These are phyloP conservation scores for Thalia dealbata DNA, from an alignment of 176 grass and related monocot species.

Conservation along the genomic window DNA sequence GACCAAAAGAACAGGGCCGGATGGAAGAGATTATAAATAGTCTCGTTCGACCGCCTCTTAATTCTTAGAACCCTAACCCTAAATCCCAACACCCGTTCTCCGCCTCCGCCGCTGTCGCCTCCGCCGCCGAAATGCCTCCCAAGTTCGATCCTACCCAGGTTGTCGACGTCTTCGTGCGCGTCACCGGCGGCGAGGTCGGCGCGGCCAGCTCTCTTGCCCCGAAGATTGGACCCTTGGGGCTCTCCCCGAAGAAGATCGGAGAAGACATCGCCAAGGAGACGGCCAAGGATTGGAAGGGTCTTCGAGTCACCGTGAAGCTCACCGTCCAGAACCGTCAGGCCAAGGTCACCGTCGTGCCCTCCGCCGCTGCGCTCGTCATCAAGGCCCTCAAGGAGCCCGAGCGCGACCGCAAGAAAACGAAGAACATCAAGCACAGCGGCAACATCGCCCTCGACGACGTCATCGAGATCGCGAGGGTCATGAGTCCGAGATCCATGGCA, in stretches of 20 bases:
- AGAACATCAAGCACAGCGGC: slow-evolving; percentile 73
- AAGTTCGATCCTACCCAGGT: not conserved
- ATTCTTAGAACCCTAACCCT: not conserved
- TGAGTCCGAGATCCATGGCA: slow-evolving; percentile 48
- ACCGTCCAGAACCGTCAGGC: slow-evolving; percentile 80
- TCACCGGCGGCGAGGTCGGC: not conserved
- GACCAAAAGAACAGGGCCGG: not conserved
- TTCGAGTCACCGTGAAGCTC: slow-evolving; percentile 77
- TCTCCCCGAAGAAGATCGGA: slow-evolving; percentile 75
- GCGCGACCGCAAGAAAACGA: slow-evolving; percentile 74
- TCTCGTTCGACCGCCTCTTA: not conserved
- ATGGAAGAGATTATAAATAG: not conserved
- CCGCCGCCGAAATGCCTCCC: not conserved
- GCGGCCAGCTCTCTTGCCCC: slow-evolving; percentile 2
- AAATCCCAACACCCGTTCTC: not conserved
- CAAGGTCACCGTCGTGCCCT: slow-evolving; percentile 70
- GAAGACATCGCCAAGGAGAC: slow-evolving; percentile 86
- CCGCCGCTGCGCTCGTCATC: slow-evolving; percentile 71
- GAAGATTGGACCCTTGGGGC: slow-evolving; percentile 25
- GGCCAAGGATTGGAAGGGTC: slow-evolving; percentile 78
- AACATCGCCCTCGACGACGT: slow-evolving; percentile 74
- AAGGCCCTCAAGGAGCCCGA: slow-evolving; percentile 80
- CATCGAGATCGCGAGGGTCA: slow-evolving; percentile 50
- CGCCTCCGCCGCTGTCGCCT: not conserved
- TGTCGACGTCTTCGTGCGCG: not conserved